phyloP scores from a whole-genome alignment of 2,329 filamentous ascomycete species.

The Trichoderma asperellum region DNA sequence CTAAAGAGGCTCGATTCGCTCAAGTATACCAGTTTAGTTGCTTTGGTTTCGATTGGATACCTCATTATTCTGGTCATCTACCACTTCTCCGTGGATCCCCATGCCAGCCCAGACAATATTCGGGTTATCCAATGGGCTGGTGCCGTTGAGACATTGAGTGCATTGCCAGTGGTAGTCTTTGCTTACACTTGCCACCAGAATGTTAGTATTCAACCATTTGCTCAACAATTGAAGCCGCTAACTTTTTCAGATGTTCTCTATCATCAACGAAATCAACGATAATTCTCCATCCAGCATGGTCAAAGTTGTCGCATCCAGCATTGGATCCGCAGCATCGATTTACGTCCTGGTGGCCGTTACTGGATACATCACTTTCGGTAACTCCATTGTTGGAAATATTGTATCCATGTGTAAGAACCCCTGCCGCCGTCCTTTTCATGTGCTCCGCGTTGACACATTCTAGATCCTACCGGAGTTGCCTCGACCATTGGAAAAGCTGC shows the following conservation, averaged over 20 bases:
- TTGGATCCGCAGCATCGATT: slow-evolving; percentile 82
- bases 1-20: slow-evolving; percentile 88
- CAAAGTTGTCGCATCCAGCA: slow-evolving; percentile 78
- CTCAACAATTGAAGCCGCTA: slow-evolving; percentile 4
- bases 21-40: slow-evolving; percentile 94
- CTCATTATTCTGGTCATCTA: slow-evolving; percentile 91
- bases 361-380: slow-evolving; percentile 93
- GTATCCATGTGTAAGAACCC: slow-evolving; percentile 79
- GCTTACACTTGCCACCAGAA: slow-evolving; percentile 99
- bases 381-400: slow-evolving; percentile 88
- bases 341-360: slow-evolving; percentile 94
- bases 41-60: slow-evolving; percentile 91
- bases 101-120: slow-evolving; percentile 73
- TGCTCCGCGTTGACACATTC: slow-evolving; percentile 32
- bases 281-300: slow-evolving; percentile 76
- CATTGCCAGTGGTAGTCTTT: slow-evolving; percentile 93
- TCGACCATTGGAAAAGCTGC: slow-evolving; percentile 93
- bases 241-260: slow-evolving; percentile 84
- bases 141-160: slow-evolving; percentile 76
- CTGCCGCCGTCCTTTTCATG: not conserved
- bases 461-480: slow-evolving; percentile 57
- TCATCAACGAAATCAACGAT: slow-evolving; percentile 90
- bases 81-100: slow-evolving; percentile 82
- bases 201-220: slow-evolving; percentile 53
- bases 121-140: slow-evolving; percentile 79